Percentiles rank a stretch among this genome's conserved stretches.
Evolutionary conservation across 2,329 filamentous ascomycete species (phyloP).

Genomic region (Aspergillus sp.): DNA sequence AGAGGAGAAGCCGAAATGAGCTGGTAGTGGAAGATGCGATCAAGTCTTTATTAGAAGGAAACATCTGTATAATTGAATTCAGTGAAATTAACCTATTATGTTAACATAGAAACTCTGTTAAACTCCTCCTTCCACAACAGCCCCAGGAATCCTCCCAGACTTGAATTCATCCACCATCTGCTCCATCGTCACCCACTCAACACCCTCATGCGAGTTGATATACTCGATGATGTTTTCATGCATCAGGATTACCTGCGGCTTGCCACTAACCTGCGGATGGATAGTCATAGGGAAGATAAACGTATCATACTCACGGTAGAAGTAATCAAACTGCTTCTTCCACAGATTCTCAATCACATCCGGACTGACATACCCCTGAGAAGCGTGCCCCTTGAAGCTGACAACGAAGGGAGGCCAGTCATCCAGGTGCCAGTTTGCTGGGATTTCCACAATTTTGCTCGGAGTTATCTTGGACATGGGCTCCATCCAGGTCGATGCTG

Average conservation of each 20-base stretch:
- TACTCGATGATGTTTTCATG: constrained; percentile 59
- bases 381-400: constrained; percentile 48
- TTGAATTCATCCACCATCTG: constrained; percentile 19
- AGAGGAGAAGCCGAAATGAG: too few species aligned
- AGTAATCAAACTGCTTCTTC: constrained; percentile 65
- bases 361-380: constrained; percentile 58
- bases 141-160: not conserved
- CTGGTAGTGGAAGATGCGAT: too few species aligned
- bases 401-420: constrained; percentile 47
- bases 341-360: constrained; percentile 60
- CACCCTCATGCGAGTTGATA: constrained; percentile 24
- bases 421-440: constrained; percentile 46
- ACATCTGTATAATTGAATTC: too few species aligned
- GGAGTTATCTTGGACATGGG: constrained; percentile 47
- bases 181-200: constrained; percentile 26
- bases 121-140: not conserved
- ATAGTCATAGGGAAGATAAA: constrained; percentile 1
- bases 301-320: constrained; percentile 64
- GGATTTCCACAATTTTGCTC: constrained; percentile 45
- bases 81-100: too few species aligned
- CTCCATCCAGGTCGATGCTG: constrained; percentile 47
- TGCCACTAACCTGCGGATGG: constrained; percentile 6
- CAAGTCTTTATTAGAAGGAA: too few species aligned
- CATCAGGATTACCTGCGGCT: constrained; percentile 51
- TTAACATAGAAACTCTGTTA: too few species aligned